Evolutionary conservation across 2,329 filamentous ascomycete species (phyloP), one percentile per base, ranked within the genome.

Genomic region (Emydomyces testavorans): DNA sequence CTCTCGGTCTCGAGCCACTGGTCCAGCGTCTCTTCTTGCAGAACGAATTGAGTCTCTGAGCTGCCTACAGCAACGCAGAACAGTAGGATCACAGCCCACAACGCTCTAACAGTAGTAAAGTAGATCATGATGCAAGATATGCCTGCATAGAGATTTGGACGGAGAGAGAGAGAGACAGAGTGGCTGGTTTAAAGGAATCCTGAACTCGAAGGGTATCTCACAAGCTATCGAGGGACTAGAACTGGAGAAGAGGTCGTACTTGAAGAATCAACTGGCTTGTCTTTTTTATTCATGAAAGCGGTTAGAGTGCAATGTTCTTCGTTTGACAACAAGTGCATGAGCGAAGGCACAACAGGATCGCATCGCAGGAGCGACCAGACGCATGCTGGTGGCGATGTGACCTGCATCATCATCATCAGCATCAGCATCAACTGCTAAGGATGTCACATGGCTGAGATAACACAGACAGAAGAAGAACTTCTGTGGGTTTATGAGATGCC

Each of bases 1-100:
- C 65, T 68, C 57, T 79, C 70, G 2, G 58, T 56, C 1, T 65
- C 56, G 44, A 78, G 40, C 46, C 50, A 51, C 10, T 43, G 36
- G 15, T 54, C 52, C 28, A 52, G 38, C n/a, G 45, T 35, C 26
- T 39, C 46, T 18, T 48, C 47, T 42, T 37, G 47, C n/a, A 36
- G 3, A 10, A 13, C 20, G 47, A 47, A 13, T 10, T n/a, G 16
- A 13, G 26, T n/a, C 32, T 50, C 38, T 21, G 38, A 23, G 6
- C 31, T 31, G 8, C 28, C 40, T 18, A 29, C 41, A 16, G 41
- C 11, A 20, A 24, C 15, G 21, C 24, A 34, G 32, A 49, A 18
- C 35, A 46, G 37, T 29, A 40, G 44, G 11, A 45, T 18, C n/a
- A n/a, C n/a, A 6, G 49, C 34, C 28, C 35, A 50, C 10, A 46